Base-by-base conservation (phyloP, 2,329 filamentous ascomycete species). In the Colletotrichum liaoningense region DNA sequence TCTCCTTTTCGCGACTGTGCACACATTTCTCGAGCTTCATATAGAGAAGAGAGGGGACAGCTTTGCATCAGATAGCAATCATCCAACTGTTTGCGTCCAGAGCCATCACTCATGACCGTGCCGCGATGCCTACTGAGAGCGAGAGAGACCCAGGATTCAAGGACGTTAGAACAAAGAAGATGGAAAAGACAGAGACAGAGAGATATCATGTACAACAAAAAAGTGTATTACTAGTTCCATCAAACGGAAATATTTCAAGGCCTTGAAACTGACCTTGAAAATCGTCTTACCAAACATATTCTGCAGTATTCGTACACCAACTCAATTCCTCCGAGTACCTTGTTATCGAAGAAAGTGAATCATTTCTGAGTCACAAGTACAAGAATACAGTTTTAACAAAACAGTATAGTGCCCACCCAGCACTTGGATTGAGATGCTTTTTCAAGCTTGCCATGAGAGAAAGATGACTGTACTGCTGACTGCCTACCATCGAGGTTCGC, bases 51-150 rank as follows among this genome's bases (percentile, higher is more conserved):
- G 54, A 58, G 52, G 42, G 54, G 42, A 66, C 55, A 73, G 66
- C 59, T 68, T 46, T 72, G 71, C 71, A 71, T 70, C 73, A 71
- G 57, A 70, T 74, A 75, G 62, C 71, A 74, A 74, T 74, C 57
- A 67, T 67, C 63, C 30, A 71, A 74, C 66, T 64, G 42, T 74
- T 64, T 71, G 67, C 72, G 46, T 68, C 46, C 46, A 57, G 55
- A 56, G 63, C 59, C 46, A 63, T 55, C 57, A 60, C 28, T 66
- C 24, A 71, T 71, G 54, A 67, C 56, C 19, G 49, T 70, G 71
- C 60, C 38, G 60, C 56, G 24, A 57, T 24, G n/a, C n/a, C n/a
- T n/a, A 30, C 33, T 71, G 60, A 66, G 46, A 62, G 33, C 30
- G 6, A 24, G 49, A 14, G 11, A 56, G 46, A 22, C n/a, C n/a